Percentiles rank a stretch among this genome's conserved stretches.
phyloP scores from a whole-genome alignment of 208 protist species.

The Acanthamoeba lenticulata region DNA sequence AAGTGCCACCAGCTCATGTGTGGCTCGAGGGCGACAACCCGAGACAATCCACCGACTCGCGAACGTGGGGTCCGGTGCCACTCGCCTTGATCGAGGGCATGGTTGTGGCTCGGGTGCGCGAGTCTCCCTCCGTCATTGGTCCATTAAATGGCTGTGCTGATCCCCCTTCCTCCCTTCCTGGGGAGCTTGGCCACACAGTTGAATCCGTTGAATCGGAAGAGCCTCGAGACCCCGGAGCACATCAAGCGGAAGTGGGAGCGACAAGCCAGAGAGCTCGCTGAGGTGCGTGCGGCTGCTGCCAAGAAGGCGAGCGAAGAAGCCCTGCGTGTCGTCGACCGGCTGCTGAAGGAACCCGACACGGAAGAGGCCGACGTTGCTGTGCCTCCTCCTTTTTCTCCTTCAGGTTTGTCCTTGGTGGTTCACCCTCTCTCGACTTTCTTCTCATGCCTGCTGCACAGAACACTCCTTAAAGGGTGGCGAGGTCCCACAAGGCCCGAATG shows the following conservation, averaged over 20 bases:
- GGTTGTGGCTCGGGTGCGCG: neutral
- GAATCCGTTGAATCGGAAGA: neutral
- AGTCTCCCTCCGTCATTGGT: neutral
- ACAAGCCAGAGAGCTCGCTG: neutral
- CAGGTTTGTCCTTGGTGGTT: too few species aligned
- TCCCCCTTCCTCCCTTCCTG: neutral
- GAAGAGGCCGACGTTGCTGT: too few species aligned
- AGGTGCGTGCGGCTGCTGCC: neutral
- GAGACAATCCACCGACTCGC: neutral
- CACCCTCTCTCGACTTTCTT: too few species aligned
- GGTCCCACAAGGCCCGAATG: too few species aligned
- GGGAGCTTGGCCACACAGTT: neutral
- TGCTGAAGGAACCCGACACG: neutral
- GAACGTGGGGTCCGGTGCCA: neutral
- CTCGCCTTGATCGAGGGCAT: neutral
- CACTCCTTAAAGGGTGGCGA: too few species aligned
- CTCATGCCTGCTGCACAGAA: too few species aligned
- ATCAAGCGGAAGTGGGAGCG: neutral
- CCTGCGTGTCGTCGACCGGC: neutral
- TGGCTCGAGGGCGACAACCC: slow-evolving; percentile 1
- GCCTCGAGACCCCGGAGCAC: neutral
- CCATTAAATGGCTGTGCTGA: neutral
- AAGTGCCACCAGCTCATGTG: neutral
- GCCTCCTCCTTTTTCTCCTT: too few species aligned
- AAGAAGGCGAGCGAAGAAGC: neutral